Percentiles rank a stretch among this genome's conserved stretches.
Conservation (phyloP, 305 asterid species). For the Rubia tinctorum region DNA sequence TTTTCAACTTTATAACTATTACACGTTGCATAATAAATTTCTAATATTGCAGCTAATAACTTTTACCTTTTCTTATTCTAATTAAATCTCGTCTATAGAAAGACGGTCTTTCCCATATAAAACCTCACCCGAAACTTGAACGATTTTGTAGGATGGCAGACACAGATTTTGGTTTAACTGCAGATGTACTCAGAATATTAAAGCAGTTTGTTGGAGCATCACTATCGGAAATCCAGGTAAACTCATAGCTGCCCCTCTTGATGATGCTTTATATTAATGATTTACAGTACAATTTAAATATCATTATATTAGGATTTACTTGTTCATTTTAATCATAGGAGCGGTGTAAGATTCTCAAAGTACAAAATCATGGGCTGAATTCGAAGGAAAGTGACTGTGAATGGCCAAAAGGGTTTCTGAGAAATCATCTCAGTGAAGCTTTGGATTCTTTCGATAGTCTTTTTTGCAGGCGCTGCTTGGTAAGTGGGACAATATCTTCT, state of each 20-base stretch:
- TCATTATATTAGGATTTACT: background rate
- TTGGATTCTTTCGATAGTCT: constrained; percentile 85
- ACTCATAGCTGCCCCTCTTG: constrained; percentile 2
- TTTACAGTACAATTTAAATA: background rate
- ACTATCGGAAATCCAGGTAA: constrained; percentile 76
- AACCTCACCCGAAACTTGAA: background rate
- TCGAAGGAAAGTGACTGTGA: constrained; percentile 39
- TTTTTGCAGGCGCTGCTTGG: constrained; percentile 99
- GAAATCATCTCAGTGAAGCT: constrained; percentile 76
- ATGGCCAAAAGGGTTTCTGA: constrained; percentile 36
- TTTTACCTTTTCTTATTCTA: no score
- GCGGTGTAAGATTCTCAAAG: constrained; percentile 69
- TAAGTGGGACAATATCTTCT: constrained; percentile 30
- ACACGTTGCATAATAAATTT: no score
- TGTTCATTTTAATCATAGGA: constrained; percentile 44
- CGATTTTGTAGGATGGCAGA: constrained; percentile 56
- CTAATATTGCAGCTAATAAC: no score
- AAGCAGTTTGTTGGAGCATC: constrained; percentile 84
- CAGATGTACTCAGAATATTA: constrained; percentile 60
- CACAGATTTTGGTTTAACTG: constrained; percentile 53
- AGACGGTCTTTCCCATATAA: no score
- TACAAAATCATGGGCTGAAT: constrained; percentile 37
- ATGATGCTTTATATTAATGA: background rate
- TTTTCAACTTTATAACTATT: no score
- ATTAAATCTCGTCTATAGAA: no score